Base-by-base conservation (phyloP, 2,329 filamentous ascomycete genomes). In the Scopulariopsis brevicaulis region DNA sequence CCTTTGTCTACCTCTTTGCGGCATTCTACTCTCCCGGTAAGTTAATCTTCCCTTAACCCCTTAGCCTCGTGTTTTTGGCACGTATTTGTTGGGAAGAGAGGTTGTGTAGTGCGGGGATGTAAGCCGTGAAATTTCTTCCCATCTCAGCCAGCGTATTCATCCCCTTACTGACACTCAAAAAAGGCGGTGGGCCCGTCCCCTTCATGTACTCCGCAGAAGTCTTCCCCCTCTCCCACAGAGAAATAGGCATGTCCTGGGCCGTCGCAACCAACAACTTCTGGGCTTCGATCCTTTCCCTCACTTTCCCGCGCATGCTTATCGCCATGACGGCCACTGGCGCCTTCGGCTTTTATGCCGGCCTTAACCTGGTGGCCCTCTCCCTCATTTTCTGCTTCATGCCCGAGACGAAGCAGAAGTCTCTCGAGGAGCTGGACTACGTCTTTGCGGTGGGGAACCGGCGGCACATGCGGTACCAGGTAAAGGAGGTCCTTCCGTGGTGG, bases 1-100 rank as follows among this genome's bases (percentile, higher is more conserved):
- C 84, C 4, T 86, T 86, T 60, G 73, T 86, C 61, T 87, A 82
- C 69, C 66, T 87, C 15, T 88, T 87, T 61, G 81, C 78, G 1
- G 81, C 81, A 7, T 85, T 85, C 63, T 86, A 86, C 69, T 84
- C 81, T 0, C 81, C 83, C 0, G 84, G 83, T 25, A 62, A 61
- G 63, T 58, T 14, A 25, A 18, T 20, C 2, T 24, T 12, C 15
- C 15, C 34, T 12, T 8, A 7, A 18, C 24, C 10, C 24, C 12
- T 20, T 53, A 28, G 32, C 24, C 32, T 8, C n/a, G 7, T 37
- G 20, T 11, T n/a, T 32, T 25, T 37, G n/a, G n/a, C n/a, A n/a
- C n/a, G n/a, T n/a, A n/a, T n/a, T n/a, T n/a, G n/a, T n/a, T n/a
- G n/a, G n/a, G n/a, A n/a, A n/a, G n/a, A n/a, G n/a, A n/a, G n/a